These are phyloP conservation scores for Fusarium metavorans DNA, from an alignment of 2,329 filamentous ascomycete species.

Conservation along the genomic window DNA sequence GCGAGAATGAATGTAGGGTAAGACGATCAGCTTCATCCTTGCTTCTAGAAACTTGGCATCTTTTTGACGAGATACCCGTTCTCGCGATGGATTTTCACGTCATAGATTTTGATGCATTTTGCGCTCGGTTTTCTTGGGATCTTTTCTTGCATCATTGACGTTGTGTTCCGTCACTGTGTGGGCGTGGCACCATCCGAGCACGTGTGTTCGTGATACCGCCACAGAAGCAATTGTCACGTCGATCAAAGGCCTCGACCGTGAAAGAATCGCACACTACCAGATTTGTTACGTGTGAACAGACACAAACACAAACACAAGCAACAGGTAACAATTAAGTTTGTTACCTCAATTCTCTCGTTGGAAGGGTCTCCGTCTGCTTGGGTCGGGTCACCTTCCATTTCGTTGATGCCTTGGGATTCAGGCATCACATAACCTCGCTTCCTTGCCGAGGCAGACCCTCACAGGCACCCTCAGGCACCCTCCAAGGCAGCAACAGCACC, in stretches of 20 bases:
- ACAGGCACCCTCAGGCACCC: background rate
- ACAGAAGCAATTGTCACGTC: background rate
- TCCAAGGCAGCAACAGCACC: background rate
- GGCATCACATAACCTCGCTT: background rate
- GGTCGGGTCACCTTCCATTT: background rate
- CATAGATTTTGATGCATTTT: background rate
- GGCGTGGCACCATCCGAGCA: background rate
- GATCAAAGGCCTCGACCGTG: background rate
- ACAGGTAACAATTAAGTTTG: background rate
- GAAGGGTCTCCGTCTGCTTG: background rate
- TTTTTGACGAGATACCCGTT: background rate
- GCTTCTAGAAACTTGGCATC: background rate
- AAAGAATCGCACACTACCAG: background rate
- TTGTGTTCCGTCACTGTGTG: background rate
- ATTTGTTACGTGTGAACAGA: background rate
- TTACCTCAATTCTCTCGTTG: background rate
- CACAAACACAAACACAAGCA: background rate
- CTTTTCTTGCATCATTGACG: background rate
- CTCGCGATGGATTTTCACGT: background rate
- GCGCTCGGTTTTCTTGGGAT: background rate
- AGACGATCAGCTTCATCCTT: background rate
- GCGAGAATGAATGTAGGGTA: background rate
- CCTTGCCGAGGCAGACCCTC: background rate
- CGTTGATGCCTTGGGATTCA: background rate
- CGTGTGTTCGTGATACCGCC: background rate